Evolutionary conservation across 768 basidiomycete genomes (phyloP), one percentile per base, ranked within the genome.

Genomic region (Dacryopinax spathularia): DNA sequence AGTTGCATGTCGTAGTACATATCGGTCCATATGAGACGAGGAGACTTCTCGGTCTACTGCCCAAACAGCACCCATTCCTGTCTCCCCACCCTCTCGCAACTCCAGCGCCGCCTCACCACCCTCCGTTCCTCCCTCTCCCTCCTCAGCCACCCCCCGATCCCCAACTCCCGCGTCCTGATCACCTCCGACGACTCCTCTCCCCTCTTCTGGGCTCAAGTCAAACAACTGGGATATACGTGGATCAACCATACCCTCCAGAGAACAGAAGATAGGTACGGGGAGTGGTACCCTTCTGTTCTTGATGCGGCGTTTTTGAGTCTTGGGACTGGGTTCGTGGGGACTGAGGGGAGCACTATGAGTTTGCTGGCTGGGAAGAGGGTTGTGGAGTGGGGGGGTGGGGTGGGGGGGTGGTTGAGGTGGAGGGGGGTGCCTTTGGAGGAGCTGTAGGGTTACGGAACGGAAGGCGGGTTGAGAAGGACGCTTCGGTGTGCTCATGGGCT

Each of bases 241-340:
- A 61, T 67, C 16, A 62, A 65, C 27, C 66, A 65, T 34, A 60
- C 33, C 12, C 31, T 13, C 15, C 62, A 63, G 13, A 22, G 35
- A 18, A 63, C 65, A n/a, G 62, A 18, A 20, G 60, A 59, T 48
- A 29, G 34, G 12, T 41, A 15, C 16, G 64, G 34, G 13, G 39
- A 63, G 62, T 63, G 65, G 65, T 60, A 60, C 31, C 63, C 65
- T 16, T 16, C 44, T 4, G 41, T 66, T 33, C 36, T 67, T 5
- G 66, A 67, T 34, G 36, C 44, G 1, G 62, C 41, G 6, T 16
- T 66, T 16, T 63, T 63, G 29, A 60, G 65, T 15, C 22, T 63
- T 15, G 43, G 48, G 12, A 63, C 37, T 22, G 65, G 66, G 29
- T 67, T 67, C 34, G 66, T 67, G 27, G 66, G 66, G 27, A 67